These are phyloP conservation scores for Leccinum subgranulosum DNA, from an alignment of 768 basidiomycete species.

Conservation along the genomic window DNA sequence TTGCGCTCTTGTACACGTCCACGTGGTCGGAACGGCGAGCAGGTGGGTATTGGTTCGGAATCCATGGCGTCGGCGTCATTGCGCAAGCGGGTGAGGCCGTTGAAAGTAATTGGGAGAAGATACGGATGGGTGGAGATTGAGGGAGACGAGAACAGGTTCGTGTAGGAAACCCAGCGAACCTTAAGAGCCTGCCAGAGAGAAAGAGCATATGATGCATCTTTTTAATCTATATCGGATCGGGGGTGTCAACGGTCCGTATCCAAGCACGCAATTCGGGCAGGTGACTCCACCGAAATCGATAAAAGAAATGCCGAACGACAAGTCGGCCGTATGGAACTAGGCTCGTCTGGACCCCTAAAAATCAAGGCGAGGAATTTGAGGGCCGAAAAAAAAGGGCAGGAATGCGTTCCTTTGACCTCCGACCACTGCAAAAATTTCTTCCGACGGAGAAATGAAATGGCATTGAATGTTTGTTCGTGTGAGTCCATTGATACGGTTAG, in stretches of 20 bases:
- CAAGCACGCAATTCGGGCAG: constrained; percentile 11
- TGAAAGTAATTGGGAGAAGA: background rate
- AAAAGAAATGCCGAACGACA: constrained; percentile 6
- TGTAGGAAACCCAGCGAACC: constrained; percentile 11
- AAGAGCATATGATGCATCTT: constrained; percentile 16
- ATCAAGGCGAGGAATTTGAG: background rate
- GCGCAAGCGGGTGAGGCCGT: constrained; percentile 12
- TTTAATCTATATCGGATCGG: constrained; percentile 24
- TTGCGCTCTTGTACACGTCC: constrained; percentile 66
- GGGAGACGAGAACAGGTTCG: constrained; percentile 4
- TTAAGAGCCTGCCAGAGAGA: constrained; percentile 18
- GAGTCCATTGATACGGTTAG: too few species aligned
- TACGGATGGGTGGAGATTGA: constrained; percentile 5
- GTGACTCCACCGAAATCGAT: constrained; percentile 15
- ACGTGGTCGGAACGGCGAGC: constrained; percentile 65
- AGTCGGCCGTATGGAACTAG: background rate
- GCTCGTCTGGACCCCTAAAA: constrained; percentile 1
- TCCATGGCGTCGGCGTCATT: constrained; percentile 49
- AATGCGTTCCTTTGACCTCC: constrained; percentile 6
- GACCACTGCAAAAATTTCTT: background rate
- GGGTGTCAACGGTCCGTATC: constrained; percentile 32
- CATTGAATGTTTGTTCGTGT: too few species aligned
- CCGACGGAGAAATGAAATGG: constrained; percentile 1
- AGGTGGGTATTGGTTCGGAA: constrained; percentile 56
- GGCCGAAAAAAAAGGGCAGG: background rate